Percentiles rank a stretch among this genome's conserved stretches.
These are phyloP conservation scores for Emericellopsis cladophorae DNA, from an alignment of 2,329 filamentous ascomycete species.

Conservation along the genomic window DNA sequence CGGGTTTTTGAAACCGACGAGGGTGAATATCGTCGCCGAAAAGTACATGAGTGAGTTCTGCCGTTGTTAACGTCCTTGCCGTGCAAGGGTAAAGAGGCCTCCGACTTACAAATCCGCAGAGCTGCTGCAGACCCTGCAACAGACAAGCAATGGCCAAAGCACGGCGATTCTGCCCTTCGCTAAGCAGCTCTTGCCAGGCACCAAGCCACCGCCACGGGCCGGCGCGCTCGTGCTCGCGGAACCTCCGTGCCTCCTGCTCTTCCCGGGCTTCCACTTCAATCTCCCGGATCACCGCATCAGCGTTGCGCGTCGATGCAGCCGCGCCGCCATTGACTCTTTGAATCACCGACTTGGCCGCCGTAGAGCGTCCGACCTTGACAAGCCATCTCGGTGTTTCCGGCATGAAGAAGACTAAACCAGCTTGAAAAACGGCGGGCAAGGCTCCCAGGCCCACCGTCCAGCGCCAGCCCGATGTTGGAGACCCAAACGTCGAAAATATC, in stretches of 20 bases:
- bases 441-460: conserved; percentile 88
- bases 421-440: conserved; percentile 61
- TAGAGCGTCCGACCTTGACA: conserved; percentile 51
- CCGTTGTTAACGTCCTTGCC: not conserved
- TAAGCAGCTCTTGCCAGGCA: conserved; percentile 39
- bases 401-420: conserved; percentile 54
- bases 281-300: conserved; percentile 48
- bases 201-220: conserved; percentile 24
- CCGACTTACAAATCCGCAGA: conserved; percentile 63
- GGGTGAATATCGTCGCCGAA: conserved; percentile 67
- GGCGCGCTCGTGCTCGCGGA: conserved; percentile 14
- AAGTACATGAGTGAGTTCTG: conserved; percentile 89
- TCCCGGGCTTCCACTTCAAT: conserved; percentile 67
- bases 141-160: conserved; percentile 78
- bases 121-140: conserved; percentile 76
- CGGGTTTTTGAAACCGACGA: conserved; percentile 66
- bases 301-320: conserved; percentile 29
- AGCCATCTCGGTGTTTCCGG: conserved; percentile 87
- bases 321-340: conserved; percentile 46
- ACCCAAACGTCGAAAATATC: conserved; percentile 47
- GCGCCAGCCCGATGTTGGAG: conserved; percentile 55
- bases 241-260: conserved; percentile 41
- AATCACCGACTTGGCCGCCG: conserved; percentile 53
- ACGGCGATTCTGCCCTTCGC: conserved; percentile 51
- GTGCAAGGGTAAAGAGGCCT: not conserved